These are phyloP conservation scores for Tetrapisispora fleetii DNA, from an alignment of 805 yeast genomes.

Conservation along the genomic window DNA sequence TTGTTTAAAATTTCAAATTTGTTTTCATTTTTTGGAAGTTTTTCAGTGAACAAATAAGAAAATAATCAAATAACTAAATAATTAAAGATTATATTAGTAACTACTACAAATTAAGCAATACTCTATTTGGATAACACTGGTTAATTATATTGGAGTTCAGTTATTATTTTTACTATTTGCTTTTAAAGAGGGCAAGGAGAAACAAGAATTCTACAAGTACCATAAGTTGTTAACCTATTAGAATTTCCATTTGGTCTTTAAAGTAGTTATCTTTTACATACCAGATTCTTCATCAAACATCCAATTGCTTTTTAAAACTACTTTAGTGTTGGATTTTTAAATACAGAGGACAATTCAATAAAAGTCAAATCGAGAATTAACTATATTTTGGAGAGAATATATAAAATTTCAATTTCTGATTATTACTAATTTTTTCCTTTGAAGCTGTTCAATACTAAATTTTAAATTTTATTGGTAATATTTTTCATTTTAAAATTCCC, in stretches of 20 bases:
- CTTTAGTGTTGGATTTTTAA: not conserved
- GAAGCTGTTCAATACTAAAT: not conserved
- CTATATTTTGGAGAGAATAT: slow-evolving; percentile 2
- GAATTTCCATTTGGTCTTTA: slow-evolving; percentile 1
- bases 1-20: not conserved
- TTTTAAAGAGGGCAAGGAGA: not conserved
- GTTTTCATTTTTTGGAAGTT: slow-evolving; percentile 1
- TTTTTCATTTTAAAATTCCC: no score
- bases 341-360: not conserved
- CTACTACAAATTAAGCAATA: not conserved
- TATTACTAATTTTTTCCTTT: not conserved
- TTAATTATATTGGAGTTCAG: not conserved
- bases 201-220: slow-evolving; percentile 1
- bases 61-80: not conserved
- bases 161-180: not conserved
- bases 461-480: not conserved
- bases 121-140: no score
- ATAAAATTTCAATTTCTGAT: not conserved
- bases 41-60: slow-evolving; percentile 1
- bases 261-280: not conserved
- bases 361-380: not conserved
- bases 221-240: not conserved
- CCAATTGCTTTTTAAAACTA: not conserved
- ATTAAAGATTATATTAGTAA: not conserved
- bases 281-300: not conserved